Conservation (phyloP, 257 asterid genomes). For the Solanum sitiens region DNA sequence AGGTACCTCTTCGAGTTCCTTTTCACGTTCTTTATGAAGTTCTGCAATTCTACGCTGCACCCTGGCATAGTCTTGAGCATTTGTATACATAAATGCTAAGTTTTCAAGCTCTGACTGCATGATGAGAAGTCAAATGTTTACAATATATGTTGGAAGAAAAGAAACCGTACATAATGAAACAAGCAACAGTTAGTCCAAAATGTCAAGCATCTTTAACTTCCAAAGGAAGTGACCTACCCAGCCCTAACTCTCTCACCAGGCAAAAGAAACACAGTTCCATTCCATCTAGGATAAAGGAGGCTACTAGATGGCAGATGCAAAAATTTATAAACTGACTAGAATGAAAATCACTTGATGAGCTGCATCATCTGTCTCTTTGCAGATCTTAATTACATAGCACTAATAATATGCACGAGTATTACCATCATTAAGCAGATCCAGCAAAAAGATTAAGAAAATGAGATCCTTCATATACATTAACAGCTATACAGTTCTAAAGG, state of each 20-base stretch:
- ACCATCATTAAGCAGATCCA: neutral
- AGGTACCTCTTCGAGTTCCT: conserved; percentile 71
- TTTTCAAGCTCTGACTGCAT: conserved; percentile 93
- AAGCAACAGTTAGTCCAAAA: neutral
- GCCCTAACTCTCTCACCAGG: neutral
- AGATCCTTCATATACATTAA: neutral
- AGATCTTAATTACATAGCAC: neutral
- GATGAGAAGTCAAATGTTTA: neutral
- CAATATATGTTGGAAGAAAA: neutral
- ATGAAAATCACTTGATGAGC: neutral
- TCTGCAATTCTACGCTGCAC: conserved; percentile 65
- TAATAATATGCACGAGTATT: neutral
- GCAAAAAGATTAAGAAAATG: neutral
- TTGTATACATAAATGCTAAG: conserved; percentile 81
- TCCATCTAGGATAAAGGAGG: neutral
- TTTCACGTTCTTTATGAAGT: conserved; percentile 71
- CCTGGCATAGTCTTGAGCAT: conserved; percentile 70
- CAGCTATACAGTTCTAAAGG: neutral
- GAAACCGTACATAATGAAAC: neutral
- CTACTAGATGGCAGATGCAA: neutral
- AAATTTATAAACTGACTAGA: neutral
- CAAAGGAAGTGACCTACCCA: neutral
- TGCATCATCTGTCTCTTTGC: neutral
- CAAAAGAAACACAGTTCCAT: neutral
- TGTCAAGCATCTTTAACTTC: neutral